Evolutionary conservation across 306 rosid genomes (phyloP), one percentile per base, ranked within the genome.

Genomic region (Trichosanthes truncata): DNA sequence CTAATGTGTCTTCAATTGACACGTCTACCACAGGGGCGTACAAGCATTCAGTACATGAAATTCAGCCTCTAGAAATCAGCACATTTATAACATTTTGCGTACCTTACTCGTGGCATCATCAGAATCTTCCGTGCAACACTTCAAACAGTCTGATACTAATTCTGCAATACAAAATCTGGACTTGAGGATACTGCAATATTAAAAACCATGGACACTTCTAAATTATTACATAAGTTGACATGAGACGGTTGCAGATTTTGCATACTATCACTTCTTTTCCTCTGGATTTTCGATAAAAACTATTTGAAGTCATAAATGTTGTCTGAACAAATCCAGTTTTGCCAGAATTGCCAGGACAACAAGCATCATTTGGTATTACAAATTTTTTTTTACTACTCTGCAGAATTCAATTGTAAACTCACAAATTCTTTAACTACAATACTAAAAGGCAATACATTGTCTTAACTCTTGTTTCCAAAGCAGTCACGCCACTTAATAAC

Each of bases 71-170:
- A 74, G 15, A 78, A 74, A 56, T 66, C 21, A 76, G 23, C 53
- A 62, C n/a, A 40, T 23, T 14, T 25, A 78, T 5, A 31, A 76
- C 20, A 36, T 56, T 41, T 29, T 71, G 40, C 57, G 52, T 83
- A 94, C 98, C 98, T 91, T 95, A 75, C 88, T 87, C 52, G 81
- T 79, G 77, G 93, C 92, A 81, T 95, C 97, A 81, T 90, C 67
- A 67, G 96, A 95, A 80, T 95, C 98, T 81, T 91, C 90, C 0
- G 95, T 61, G 82, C 98, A 95, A 81, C 98, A 95, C 83, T 91
- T 91, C 56, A 86, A 69, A 86, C 97, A 92, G 46, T 87, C 92
- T 15, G 95, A 85, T 71, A 92, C 90, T 90, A 92, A 78, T 51
- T 91, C 98, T 94, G 91, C 87, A 85, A 78, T 76, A 63, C 78